Evolutionary conservation across 768 basidiomycete species (phyloP), one percentile per base, ranked within the genome.

Genomic region (Tulasnella sp.): DNA sequence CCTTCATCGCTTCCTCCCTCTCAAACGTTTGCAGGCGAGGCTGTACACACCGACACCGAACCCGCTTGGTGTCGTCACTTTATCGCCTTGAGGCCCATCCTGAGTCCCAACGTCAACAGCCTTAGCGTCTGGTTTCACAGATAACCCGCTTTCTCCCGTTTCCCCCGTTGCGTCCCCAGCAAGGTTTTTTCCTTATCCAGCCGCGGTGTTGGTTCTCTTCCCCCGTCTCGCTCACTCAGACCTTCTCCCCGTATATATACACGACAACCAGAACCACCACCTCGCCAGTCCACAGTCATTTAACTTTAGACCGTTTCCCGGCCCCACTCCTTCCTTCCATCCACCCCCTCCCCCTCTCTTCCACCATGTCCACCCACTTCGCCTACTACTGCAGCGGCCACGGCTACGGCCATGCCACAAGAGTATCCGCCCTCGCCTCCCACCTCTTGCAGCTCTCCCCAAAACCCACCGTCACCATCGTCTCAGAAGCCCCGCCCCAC

Each of bases 351-450:
- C 24, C 31, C 69, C 14, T 12, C 69, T 46, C 69, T 14, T 14
- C 72, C 28, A 34, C 69, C 72, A 73, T 44, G 72, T n/a, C 76
- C 76, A 34, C 86, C 24, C 81, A 81, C n/a, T 88, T 92, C 77
- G 92, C 90, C 0, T 94, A 93, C 84, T 94, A 93, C 84, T 93
- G 92, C 83, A 93, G 92, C 44, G 93, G 93, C 18, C 93, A 94
- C 83, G 93, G 93, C 92, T 94, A 92, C 79, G 92, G 93, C n/a
- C 94, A 95, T 84, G 94, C 93, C 12, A 95, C 94, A 3, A 90
- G 94, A 50, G 94, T 94, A 22, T 93, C 93, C 22, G 94, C 94
- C 1, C 91, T 94, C 81, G 88, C 92, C 3, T 85, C 87, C 72
- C 90, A 91, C 82, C 87, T 95, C 24, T 86, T 92, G 31, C 87